Evolutionary conservation across 768 basidiomycete species (phyloP).

Genomic region (Russula emetica): DNA sequence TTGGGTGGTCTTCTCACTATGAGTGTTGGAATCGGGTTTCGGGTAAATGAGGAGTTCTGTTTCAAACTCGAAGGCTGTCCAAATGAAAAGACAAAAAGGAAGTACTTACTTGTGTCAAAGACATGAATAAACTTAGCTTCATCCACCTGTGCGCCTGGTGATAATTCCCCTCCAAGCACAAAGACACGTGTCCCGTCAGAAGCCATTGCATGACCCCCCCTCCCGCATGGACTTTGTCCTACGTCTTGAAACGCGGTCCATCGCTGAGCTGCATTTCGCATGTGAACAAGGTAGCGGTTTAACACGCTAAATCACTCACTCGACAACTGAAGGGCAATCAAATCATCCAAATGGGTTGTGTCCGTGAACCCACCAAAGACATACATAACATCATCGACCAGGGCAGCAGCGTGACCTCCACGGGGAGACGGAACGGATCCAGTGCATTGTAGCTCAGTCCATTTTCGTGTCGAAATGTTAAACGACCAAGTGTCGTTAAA

Average conservation of each 20-base stretch:
- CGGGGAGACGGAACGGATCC: constrained; percentile 96
- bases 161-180: constrained; percentile 92
- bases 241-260: constrained; percentile 99
- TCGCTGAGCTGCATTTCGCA: constrained; percentile 57
- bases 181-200: constrained; percentile 83
- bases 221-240: constrained; percentile 88
- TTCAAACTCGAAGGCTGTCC: background rate
- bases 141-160: constrained; percentile 64
- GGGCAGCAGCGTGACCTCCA: constrained; percentile 92
- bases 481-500: constrained; percentile 99
- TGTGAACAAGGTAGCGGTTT: constrained; percentile 3
- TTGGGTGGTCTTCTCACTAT: constrained; percentile 30
- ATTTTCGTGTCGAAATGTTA: constrained; percentile 70
- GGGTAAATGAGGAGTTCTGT: constrained; percentile 89
- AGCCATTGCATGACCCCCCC: constrained; percentile 97
- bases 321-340: constrained; percentile 94
- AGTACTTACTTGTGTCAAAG: constrained; percentile 83
- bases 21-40: constrained; percentile 49
- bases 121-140: constrained; percentile 80
- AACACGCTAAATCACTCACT: constrained; percentile 57
- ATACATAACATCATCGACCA: constrained; percentile 97
- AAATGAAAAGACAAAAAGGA: constrained; percentile 2
- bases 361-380: constrained; percentile 96
- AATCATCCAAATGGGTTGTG: constrained; percentile 89
- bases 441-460: constrained; percentile 92